These are phyloP conservation scores for Colletotrichum eremochloae DNA, from an alignment of 2,329 filamentous ascomycete species.

Conservation along the genomic window DNA sequence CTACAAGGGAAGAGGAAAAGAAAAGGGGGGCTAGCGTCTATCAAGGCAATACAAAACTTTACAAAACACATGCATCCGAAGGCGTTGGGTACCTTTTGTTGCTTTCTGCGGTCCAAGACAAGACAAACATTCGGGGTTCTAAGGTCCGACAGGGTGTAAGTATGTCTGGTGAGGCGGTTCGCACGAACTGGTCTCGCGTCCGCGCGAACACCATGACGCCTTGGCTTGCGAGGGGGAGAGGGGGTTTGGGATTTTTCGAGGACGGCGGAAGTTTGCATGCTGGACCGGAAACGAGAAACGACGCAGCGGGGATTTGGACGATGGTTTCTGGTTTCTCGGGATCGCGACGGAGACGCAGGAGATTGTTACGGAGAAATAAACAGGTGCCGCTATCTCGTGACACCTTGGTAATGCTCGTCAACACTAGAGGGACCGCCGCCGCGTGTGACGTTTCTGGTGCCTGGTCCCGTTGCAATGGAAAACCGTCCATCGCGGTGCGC, in stretches of 20 bases:
- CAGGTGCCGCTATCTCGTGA: too few species aligned
- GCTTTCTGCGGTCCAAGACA: background rate
- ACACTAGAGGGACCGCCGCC: too few species aligned
- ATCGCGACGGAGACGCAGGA: too few species aligned
- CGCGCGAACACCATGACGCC: slow-evolving; percentile 25
- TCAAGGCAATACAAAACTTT: slow-evolving; percentile 1
- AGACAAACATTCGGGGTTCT: background rate
- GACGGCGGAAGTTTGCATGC: too few species aligned
- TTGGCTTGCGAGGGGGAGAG: background rate
- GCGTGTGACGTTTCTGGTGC: too few species aligned
- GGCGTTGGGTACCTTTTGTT: background rate
- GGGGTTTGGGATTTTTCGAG: too few species aligned
- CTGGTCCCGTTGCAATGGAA: too few species aligned
- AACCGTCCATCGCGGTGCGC: background rate
- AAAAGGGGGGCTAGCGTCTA: slow-evolving; percentile 4
- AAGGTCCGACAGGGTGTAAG: background rate
- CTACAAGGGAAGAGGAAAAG: background rate
- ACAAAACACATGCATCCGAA: background rate
- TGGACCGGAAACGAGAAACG: too few species aligned
- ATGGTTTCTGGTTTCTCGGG: too few species aligned
- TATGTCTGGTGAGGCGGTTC: slow-evolving; percentile 18
- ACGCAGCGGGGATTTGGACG: too few species aligned
- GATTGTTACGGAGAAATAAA: too few species aligned
- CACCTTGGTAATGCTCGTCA: too few species aligned
- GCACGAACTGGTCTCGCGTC: slow-evolving; percentile 11